Percentiles rank a stretch among this genome's conserved stretches.
Conservation (phyloP, 202 grass and related monocot genomes). For the Panicum hallii region DNA sequence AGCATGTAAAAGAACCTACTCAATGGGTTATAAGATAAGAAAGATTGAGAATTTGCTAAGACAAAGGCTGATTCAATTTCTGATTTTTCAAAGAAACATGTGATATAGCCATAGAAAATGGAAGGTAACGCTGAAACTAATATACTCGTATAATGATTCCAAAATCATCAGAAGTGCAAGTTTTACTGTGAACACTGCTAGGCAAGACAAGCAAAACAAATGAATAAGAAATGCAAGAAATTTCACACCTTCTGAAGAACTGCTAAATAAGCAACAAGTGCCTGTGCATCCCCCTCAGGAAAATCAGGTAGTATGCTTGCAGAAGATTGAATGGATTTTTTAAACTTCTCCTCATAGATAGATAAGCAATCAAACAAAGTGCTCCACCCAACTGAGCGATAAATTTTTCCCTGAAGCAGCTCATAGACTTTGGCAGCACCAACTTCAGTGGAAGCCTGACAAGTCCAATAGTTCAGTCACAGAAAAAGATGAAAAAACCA, state of each 20-base stretch:
- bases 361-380: conserved; percentile 97
- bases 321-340: conserved; percentile 87
- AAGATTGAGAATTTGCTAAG: conserved; percentile 7
- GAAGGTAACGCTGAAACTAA: conserved; percentile 4
- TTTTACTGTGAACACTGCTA: conserved; percentile 25
- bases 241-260: conserved; percentile 84
- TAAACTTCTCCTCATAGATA: conserved; percentile 95
- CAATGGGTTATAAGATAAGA: conserved; percentile 22
- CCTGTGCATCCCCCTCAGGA: conserved; percentile 88
- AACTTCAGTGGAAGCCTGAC: conserved; percentile 83
- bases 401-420: conserved; percentile 87
- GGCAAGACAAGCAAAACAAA: conserved; percentile 15
- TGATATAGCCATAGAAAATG: background rate
- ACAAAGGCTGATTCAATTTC: background rate
- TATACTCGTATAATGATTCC: background rate
- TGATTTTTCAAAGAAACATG: conserved; percentile 18
- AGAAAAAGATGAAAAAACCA: conserved; percentile 34
- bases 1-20: conserved; percentile 5
- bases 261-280: conserved; percentile 90
- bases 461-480: conserved; percentile 37
- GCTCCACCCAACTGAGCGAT: conserved; percentile 89
- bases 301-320: conserved; percentile 81
- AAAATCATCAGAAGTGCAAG: conserved; percentile 4
- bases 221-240: conserved; percentile 35
- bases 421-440: conserved; percentile 88